phyloP scores from a whole-genome alignment of 148 eudicot genomes.

The Talinum fruticosum region DNA sequence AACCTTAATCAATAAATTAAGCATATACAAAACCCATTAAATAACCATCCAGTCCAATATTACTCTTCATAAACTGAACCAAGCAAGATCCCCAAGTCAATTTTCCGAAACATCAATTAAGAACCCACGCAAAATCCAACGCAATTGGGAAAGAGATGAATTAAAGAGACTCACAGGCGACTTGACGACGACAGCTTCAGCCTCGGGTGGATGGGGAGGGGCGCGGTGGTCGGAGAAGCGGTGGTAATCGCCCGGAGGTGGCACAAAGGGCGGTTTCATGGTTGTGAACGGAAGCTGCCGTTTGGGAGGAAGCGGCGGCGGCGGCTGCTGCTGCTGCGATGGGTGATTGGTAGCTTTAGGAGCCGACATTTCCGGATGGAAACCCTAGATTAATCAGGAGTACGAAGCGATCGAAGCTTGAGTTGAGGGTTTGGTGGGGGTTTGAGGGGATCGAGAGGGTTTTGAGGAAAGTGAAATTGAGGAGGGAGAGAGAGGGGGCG shows the following conservation, averaged over 20 bases:
- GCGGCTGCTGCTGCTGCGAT: conserved; percentile 35
- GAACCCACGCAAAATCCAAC: neutral
- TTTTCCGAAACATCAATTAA: conserved; percentile 1
- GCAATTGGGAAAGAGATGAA: neutral
- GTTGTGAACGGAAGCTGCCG: conserved; percentile 54
- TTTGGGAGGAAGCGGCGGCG: conserved; percentile 28
- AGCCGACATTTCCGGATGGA: conserved; percentile 27
- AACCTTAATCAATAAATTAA: neutral
- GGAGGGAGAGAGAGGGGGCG: neutral
- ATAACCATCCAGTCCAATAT: neutral
- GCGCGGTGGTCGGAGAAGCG: conserved; percentile 42
- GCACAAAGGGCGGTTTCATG: conserved; percentile 58
- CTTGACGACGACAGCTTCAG: conserved; percentile 56
- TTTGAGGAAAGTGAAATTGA: neutral
- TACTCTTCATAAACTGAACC: neutral
- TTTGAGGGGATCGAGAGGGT: conserved; percentile 17
- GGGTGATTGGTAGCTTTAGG: conserved; percentile 27
- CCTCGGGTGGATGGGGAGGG: conserved; percentile 20
- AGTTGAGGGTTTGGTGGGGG: conserved; percentile 15
- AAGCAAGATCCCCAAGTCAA: conserved; percentile 26
- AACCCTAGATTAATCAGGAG: neutral
- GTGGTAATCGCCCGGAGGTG: conserved; percentile 57
- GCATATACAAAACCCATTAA: neutral
- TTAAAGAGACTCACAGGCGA: conserved; percentile 46
- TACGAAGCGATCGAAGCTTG: conserved; percentile 1